Evolutionary conservation across 2,329 filamentous ascomycete genomes (phyloP).

Genomic region (Alternaria postmessia): DNA sequence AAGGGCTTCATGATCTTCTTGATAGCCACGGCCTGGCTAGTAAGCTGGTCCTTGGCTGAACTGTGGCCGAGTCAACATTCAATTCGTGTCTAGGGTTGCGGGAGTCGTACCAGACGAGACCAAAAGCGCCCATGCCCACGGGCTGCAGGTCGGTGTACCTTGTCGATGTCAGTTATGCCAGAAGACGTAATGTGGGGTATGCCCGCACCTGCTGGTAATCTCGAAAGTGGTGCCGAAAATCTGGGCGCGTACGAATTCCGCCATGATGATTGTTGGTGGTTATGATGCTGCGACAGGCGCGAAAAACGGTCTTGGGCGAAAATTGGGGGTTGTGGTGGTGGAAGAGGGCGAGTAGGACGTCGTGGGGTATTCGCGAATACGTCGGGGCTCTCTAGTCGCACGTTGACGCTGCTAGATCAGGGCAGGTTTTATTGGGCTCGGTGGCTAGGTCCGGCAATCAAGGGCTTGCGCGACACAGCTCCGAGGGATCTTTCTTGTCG

Average conservation of each 20-base stretch:
- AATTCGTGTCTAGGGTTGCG: conserved; percentile 6
- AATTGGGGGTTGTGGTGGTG: conserved; percentile 10
- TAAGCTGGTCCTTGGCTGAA: conserved; percentile 97
- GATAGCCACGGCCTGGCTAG: conserved; percentile 93
- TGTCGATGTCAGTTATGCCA: conserved; percentile 37
- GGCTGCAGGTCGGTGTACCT: conserved; percentile 98
- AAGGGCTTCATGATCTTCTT: conserved; percentile 99
- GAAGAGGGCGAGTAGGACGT: conserved; percentile 24
- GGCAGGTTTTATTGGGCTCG: conserved; percentile 20
- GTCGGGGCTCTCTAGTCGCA: conserved; percentile 32
- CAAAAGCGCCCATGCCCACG: conserved; percentile 98
- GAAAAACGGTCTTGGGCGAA: conserved; percentile 15
- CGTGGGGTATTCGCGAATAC: conserved; percentile 22
- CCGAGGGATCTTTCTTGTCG: conserved; percentile 4
- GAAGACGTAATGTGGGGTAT: conserved; percentile 35
- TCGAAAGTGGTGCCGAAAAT: conserved; percentile 99
- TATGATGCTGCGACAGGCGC: conserved; percentile 33
- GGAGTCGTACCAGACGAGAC: conserved; percentile 83
- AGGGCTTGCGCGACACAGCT: conserved; percentile 17
- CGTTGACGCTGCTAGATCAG: conserved; percentile 39
- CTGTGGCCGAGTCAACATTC: conserved; percentile 58
- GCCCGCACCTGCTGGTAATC: conserved; percentile 89
- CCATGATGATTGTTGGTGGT: conserved; percentile 70
- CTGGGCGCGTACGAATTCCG: conserved; percentile 98
- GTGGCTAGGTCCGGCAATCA: conserved; percentile 27